Evolutionary conservation across 2,329 filamentous ascomycete species (phyloP), one percentile per base, ranked within the genome.

Genomic region (Teratosphaeria viscida): DNA sequence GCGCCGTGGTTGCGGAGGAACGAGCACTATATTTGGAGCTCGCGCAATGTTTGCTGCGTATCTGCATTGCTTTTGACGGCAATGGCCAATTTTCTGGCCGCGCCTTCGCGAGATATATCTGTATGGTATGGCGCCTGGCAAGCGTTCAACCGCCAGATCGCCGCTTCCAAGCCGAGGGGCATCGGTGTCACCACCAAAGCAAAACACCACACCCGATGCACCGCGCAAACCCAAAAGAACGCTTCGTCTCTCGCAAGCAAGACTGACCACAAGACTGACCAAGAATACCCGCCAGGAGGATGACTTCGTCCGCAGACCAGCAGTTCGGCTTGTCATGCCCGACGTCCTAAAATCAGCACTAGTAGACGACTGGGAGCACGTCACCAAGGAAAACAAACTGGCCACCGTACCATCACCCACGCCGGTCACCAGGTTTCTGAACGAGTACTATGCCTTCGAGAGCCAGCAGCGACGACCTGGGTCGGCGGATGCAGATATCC

Each of bases 311-410:
- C 81, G 82, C 63, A 86, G 91, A 60, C 92, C 92, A 23, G 90
- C 90, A 19, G 87, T 99, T 68, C 89, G 90, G 67, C 82, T 99
- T 52, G 82, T 86, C 56, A 85, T 97, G 64, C 91, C 94, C 0
- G 94, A 97, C 71, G 85, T 88, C 65, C 81, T 99, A 65, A 96
- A 97, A 77, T 90, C 89, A 16, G 82, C 95, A 63, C 84, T 99
- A 2, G 94, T 99, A 26, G 94, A 99, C 72, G 94, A 99, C 73
- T 99, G 94, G 94, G 94, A 99, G 74, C 95, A 96, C 68, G 86
- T 99, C 62, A 99, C 94, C 59, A 97, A 96, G 77, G 94, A 95
- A 71, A 85, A 90, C 66, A 89, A 92, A 71, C 85, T 97, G 3
- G 90, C 96, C 35, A 86, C 89, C 1, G 79, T 99, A 16, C 94